These are phyloP conservation scores for Phytophthora vignae DNA, from an alignment of 352 stramenopile genomes.

Conservation along the genomic window DNA sequence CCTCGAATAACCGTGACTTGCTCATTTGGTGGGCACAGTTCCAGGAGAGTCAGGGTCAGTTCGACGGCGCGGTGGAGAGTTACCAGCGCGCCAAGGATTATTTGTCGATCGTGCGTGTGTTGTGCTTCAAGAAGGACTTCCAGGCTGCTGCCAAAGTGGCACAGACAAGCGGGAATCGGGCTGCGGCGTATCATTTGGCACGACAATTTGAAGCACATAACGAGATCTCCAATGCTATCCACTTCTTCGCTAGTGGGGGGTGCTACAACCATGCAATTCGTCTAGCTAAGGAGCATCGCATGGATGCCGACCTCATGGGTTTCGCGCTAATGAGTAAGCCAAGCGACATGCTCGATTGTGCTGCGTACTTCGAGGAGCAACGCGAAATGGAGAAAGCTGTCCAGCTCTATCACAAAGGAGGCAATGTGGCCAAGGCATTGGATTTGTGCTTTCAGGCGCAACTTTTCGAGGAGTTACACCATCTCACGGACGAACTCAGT, in stretches of 20 bases:
- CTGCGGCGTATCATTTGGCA: constrained; percentile 87
- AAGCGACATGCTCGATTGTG: constrained; percentile 90
- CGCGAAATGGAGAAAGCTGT: constrained; percentile 95
- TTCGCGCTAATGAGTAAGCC: constrained; percentile 92
- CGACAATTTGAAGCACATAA: constrained; percentile 87
- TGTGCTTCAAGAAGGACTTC: constrained; percentile 93
- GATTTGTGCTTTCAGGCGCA: constrained; percentile 94
- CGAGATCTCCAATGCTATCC: constrained; percentile 89
- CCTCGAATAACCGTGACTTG: constrained; percentile 88
- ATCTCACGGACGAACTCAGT: constrained; percentile 87
- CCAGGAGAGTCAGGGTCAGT: constrained; percentile 90
- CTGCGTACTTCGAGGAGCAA: constrained; percentile 93
- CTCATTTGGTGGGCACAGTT: constrained; percentile 95
- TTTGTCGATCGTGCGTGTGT: constrained; percentile 91
- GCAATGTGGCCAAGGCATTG: constrained; percentile 91
- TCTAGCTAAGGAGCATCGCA: constrained; percentile 88
- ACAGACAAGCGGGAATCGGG: constrained; percentile 74
- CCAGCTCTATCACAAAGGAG: constrained; percentile 94
- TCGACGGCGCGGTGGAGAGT: constrained; percentile 87
- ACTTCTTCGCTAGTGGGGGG: constrained; percentile 90
- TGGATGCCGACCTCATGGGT: constrained; percentile 93
- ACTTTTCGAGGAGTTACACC: constrained; percentile 88
- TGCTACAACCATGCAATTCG: constrained; percentile 96
- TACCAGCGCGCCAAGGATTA: constrained; percentile 92
- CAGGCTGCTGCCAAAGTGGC: constrained; percentile 87